Conservation (phyloP, 83 land plant species). For the Diphasiastrum complanatum region DNA sequence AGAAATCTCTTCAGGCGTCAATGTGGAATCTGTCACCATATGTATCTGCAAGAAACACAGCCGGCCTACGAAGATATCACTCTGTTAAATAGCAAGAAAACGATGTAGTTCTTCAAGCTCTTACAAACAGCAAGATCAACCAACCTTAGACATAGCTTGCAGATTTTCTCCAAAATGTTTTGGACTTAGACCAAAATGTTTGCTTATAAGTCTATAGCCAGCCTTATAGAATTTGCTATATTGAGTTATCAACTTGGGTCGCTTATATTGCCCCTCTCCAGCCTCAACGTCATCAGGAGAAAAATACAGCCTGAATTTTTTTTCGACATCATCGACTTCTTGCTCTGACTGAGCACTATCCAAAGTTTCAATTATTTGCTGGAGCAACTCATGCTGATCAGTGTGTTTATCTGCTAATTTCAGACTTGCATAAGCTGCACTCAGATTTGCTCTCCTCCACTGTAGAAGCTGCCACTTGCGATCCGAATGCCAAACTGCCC, state of each 20-base stretch:
- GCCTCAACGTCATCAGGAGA: constrained; percentile 78
- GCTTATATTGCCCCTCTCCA: constrained; percentile 77
- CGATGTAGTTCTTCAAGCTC: too few relatives aligned
- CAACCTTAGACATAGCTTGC: constrained; percentile 48
- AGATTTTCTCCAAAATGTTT: constrained; percentile 67
- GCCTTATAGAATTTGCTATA: constrained; percentile 67
- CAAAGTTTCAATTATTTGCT: constrained; percentile 46
- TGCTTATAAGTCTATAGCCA: constrained; percentile 58
- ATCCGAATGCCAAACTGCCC: constrained; percentile 72
- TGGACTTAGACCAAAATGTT: constrained; percentile 64
- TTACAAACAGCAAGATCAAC: constrained; percentile 30
- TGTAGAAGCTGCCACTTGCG: constrained; percentile 76
- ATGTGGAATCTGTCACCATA: constrained; percentile 61
- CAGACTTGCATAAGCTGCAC: constrained; percentile 52
- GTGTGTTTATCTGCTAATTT: constrained; percentile 33
- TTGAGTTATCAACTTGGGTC: constrained; percentile 60
- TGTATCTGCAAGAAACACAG: constrained; percentile 39
- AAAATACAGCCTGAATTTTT: constrained; percentile 79
- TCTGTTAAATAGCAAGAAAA: too few relatives aligned
- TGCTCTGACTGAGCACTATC: constrained; percentile 61
- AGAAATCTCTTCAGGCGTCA: constrained; percentile 81
- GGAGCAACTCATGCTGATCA: constrained; percentile 45
- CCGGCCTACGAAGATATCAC: too few relatives aligned
- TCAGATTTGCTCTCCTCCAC: constrained; percentile 58
- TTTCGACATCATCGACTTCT: constrained; percentile 81